A percentile compares a stretch with the other conserved stretches of the same genome.
Conservation (phyloP, 768 basidiomycete genomes). For the Solioccasus polychromus region DNA sequence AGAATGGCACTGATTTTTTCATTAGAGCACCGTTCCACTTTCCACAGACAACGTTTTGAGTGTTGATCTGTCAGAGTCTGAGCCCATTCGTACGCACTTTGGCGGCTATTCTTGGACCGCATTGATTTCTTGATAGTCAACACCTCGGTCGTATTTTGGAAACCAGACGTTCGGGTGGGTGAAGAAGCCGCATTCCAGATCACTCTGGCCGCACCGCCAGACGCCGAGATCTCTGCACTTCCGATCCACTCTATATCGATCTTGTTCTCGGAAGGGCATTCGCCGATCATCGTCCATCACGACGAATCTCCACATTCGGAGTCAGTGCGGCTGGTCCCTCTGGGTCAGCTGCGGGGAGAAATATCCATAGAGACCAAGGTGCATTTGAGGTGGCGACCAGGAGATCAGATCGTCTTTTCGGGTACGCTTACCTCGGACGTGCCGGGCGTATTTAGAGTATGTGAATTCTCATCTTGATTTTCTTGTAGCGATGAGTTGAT, state of each 20-base stretch:
- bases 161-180: conserved; percentile 54
- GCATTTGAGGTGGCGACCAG: conserved; percentile 57
- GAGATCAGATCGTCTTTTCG: conserved; percentile 51
- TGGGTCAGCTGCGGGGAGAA: conserved; percentile 46
- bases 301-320: conserved; percentile 15
- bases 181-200: conserved; percentile 75
- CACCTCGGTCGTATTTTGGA: conserved; percentile 70
- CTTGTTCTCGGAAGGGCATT: conserved; percentile 49
- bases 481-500: background rate
- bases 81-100: conserved; percentile 55
- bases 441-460: conserved; percentile 55
- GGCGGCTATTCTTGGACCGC: background rate
- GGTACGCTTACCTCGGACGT: conserved; percentile 55
- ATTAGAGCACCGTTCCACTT: conserved; percentile 71
- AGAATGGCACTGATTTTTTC: background rate
- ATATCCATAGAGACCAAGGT: conserved; percentile 30
- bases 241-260: conserved; percentile 62
- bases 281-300: conserved; percentile 55
- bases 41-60: conserved; percentile 52
- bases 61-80: conserved; percentile 62
- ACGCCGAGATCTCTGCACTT: conserved; percentile 50
- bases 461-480: conserved; percentile 14
- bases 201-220: conserved; percentile 49
- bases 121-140: conserved; percentile 47
- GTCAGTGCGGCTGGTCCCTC: conserved; percentile 30